A percentile compares a stretch with the other conserved stretches of the same genome.
Evolutionary conservation across 805 yeast species (phyloP).

Genomic region (Starmerella sirachaensis): DNA sequence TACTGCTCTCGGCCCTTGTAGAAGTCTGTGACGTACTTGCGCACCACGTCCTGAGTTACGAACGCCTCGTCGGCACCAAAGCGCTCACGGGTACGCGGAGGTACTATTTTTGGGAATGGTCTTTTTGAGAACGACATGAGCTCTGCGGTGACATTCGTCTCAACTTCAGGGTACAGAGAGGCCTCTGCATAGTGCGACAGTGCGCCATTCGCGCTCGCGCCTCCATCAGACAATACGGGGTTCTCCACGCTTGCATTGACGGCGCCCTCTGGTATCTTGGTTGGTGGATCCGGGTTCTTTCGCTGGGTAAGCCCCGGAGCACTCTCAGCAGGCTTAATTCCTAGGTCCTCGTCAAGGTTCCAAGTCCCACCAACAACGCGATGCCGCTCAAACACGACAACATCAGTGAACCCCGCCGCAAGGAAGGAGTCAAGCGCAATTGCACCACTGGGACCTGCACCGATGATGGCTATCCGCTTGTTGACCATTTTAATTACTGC

Average conservation of each 20-base stretch:
- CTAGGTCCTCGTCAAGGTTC: slow-evolving; percentile 16
- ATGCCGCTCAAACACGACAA: slow-evolving; percentile 15
- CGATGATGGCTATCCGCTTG: slow-evolving; percentile 14
- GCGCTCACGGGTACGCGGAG: slow-evolving; percentile 9
- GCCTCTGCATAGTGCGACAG: slow-evolving; percentile 4
- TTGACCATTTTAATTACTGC: no score
- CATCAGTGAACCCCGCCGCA: slow-evolving; percentile 11
- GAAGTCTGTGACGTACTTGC: slow-evolving; percentile 11
- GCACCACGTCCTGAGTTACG: slow-evolving; percentile 12
- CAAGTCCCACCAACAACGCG: slow-evolving; percentile 17
- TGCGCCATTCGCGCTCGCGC: neutral
- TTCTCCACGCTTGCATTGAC: slow-evolving; percentile 1
- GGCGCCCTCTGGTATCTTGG: slow-evolving; percentile 1
- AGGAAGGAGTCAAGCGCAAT: slow-evolving; percentile 14
- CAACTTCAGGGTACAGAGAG: slow-evolving; percentile 15
- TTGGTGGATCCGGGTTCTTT: neutral
- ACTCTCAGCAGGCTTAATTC: neutral
- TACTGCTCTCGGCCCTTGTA: slow-evolving; percentile 8
- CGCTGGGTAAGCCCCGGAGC: slow-evolving; percentile 6
- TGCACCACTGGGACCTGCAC: slow-evolving; percentile 20
- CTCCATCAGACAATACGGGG: neutral
- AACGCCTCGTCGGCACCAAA: slow-evolving; percentile 16
- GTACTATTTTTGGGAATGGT: slow-evolving; percentile 9
- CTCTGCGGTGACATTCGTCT: slow-evolving; percentile 16
- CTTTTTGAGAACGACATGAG: slow-evolving; percentile 15